Conservation (phyloP, 73 alveolate genomes). For the Tetrahymena thermophila region DNA sequence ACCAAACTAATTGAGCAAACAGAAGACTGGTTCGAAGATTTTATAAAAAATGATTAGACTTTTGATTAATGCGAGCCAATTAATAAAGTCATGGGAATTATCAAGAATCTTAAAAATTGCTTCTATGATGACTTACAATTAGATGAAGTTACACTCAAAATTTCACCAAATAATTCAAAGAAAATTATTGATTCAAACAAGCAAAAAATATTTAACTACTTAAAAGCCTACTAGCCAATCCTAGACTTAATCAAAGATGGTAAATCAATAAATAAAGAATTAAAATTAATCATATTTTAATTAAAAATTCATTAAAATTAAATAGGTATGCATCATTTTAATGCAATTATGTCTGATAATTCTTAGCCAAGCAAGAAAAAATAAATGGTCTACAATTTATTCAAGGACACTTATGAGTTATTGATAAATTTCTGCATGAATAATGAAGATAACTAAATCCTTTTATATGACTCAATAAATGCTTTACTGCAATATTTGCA, state of each 20-base stretch:
- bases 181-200: slow-evolving; percentile 11
- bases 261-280: no score
- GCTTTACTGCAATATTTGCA: slow-evolving; percentile 14
- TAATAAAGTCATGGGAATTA: slow-evolving; percentile 4
- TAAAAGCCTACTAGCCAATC: slow-evolving; percentile 17
- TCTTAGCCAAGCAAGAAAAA: slow-evolving; percentile 1
- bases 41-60: background rate
- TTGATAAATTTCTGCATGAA: slow-evolving; percentile 18
- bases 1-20: slow-evolving; percentile 22
- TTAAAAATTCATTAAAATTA: background rate
- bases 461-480: slow-evolving; percentile 5
- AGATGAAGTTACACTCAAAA: background rate
- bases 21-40: slow-evolving; percentile 39
- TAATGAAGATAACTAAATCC: slow-evolving; percentile 32
- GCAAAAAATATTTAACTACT: slow-evolving; percentile 14
- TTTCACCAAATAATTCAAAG: background rate
- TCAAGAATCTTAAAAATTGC: slow-evolving; percentile 21
- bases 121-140: slow-evolving; percentile 16
- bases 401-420: slow-evolving; percentile 14
- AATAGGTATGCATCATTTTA: background rate
- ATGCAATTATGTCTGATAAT: background rate
- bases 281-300: no score
- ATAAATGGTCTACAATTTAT: slow-evolving; percentile 15
- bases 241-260: slow-evolving; percentile 27
- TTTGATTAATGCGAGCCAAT: slow-evolving; percentile 21